Base-by-base conservation (phyloP, 352 stramenopile species). In the Saprolegnia diclina region DNA sequence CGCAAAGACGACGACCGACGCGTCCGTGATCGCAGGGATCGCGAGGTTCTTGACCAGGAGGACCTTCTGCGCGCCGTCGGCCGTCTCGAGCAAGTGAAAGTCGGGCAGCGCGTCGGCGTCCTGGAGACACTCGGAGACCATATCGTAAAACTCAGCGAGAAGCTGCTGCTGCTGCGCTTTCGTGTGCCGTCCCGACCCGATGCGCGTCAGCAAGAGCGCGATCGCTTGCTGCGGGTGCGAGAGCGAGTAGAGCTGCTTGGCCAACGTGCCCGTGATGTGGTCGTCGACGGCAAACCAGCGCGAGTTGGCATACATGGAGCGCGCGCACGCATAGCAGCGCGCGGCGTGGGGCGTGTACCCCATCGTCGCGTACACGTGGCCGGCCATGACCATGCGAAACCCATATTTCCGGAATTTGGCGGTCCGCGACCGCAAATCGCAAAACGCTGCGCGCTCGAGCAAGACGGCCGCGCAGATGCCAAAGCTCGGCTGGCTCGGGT, bases 351-450 rank as follows among this genome's bases (percentile, higher is more conserved):
- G 73, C 5, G 79, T 76, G 68, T 92, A 82, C 0, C 82, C 83
- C 14, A 91, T 63, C 1, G 83, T 88, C 44, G 89, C 77, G 72
- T 93, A 96, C 5, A 92, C 77, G 44, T 94, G 85, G 24, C 88
- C 85, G 24, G 88, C 88, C 81, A 96, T 95, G 46, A 96, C 84
- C 87, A 96, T 91, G 64, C 87, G 80, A 65, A 96, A 96, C 3
- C 87, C 88, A 65, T 89, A 94, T 59, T 96, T 96, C 67, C 88
- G 85, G 56, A 92, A 93, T 56, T 91, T 93, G 1, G 86, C 79
- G 19, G 77, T 72, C 35, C 83, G 77, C 10, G 81, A 77, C 40
- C 86, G 85, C 5, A 92, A 65, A 73, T 94, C 85, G 65, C 85
- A 94, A 55, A 92, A 71, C 14, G 84, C 87, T 5, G 88, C 84